These are phyloP conservation scores for Rhynchosporium secalis DNA, from an alignment of 2,329 filamentous ascomycete species.

Conservation along the genomic window DNA sequence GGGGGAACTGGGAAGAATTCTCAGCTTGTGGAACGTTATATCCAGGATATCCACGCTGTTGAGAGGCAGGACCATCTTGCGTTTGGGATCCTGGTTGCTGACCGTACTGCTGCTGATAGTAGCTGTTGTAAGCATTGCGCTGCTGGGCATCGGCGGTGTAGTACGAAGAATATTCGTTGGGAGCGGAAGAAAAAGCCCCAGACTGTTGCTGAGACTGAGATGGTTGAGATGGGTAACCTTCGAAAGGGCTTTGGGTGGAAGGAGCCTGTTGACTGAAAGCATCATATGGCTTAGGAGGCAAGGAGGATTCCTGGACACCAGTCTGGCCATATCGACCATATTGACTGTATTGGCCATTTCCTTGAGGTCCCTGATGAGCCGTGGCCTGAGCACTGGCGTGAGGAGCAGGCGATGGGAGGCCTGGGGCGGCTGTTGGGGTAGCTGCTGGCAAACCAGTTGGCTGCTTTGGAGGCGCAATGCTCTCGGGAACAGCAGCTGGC, in stretches of 20 bases:
- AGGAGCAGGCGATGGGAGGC: conserved; percentile 41
- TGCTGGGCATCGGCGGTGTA: conserved; percentile 76
- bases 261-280: conserved; percentile 77
- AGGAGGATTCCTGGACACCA: conserved; percentile 59
- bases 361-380: conserved; percentile 38
- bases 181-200: conserved; percentile 70
- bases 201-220: conserved; percentile 59
- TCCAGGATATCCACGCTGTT: conserved; percentile 75
- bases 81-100: conserved; percentile 55
- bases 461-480: conserved; percentile 49
- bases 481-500: conserved; percentile 54
- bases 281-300: conserved; percentile 80
- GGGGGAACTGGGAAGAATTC: conserved; percentile 68
- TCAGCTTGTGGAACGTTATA: conserved; percentile 68
- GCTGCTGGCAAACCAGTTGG: conserved; percentile 51
- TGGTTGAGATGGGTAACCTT: conserved; percentile 59
- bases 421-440: conserved; percentile 43
- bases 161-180: conserved; percentile 80
- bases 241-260: conserved; percentile 58
- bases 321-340: conserved; percentile 70
- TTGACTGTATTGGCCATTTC: conserved; percentile 52
- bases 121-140: conserved; percentile 72
- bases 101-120: conserved; percentile 63
- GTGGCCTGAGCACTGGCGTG: conserved; percentile 42
- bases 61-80: conserved; percentile 70